Conservation (phyloP, 176 grass and related monocot genomes). For the Elaeis guineensis region DNA sequence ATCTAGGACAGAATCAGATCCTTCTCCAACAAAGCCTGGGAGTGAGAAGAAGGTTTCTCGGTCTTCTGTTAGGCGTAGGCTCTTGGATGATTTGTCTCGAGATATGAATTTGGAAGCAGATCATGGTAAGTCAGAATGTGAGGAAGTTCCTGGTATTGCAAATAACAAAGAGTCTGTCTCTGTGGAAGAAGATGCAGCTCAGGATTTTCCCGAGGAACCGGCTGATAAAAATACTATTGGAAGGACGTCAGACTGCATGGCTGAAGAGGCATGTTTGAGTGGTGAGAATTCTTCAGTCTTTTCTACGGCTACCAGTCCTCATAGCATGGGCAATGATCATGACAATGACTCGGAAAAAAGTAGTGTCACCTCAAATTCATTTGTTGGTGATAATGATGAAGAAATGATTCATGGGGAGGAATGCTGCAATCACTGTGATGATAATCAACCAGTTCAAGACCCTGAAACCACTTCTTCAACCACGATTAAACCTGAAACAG, state of each 20-base stretch:
- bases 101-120: constrained; percentile 16
- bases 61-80: constrained; percentile 40
- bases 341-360: constrained; percentile 68
- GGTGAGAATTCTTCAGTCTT: constrained; percentile 49
- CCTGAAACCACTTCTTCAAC: constrained; percentile 8
- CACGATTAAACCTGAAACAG: constrained; percentile 16
- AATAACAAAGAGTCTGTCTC: constrained; percentile 20
- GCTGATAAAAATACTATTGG: constrained; percentile 9
- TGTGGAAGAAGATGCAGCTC: constrained; percentile 1
- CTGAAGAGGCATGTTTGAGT: constrained; percentile 34
- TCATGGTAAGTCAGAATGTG: constrained; percentile 29
- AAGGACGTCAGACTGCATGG: constrained; percentile 19
- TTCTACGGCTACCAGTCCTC: constrained; percentile 17
- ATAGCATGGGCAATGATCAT: constrained; percentile 11
- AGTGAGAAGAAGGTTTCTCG: constrained; percentile 14
- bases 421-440: constrained; percentile 21
- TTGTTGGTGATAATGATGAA: constrained; percentile 38
- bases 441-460: constrained; percentile 27
- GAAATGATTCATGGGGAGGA: constrained; percentile 33
- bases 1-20: constrained; percentile 57
- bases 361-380: constrained; percentile 63
- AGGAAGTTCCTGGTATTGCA: constrained; percentile 26
- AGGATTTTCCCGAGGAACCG: constrained; percentile 10
- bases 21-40: constrained; percentile 34
- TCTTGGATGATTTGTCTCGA: constrained; percentile 42